Evolutionary conservation across 768 basidiomycete genomes (phyloP).

Genomic region (Tephrocybe sp.): DNA sequence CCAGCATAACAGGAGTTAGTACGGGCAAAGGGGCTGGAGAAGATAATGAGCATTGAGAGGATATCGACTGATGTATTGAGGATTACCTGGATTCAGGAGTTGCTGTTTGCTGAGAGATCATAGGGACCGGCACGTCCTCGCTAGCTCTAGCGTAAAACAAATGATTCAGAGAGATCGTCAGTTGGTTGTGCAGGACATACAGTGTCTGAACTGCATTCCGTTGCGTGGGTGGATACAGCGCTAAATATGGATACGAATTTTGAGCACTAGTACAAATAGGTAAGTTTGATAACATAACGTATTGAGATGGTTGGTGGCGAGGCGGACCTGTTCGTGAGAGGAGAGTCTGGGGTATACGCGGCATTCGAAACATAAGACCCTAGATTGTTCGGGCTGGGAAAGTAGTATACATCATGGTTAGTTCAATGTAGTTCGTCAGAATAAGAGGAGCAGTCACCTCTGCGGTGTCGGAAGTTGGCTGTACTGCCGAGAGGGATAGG

Average conservation of each 20-base stretch:
- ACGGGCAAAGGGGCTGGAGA: conserved; percentile 20
- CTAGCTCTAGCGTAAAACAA: conserved; percentile 15
- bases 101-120: conserved; percentile 34
- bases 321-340: conserved; percentile 23
- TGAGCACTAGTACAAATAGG: too few species aligned
- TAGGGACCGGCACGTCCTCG: conserved; percentile 20
- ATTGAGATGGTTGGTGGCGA: not conserved
- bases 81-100: conserved; percentile 50
- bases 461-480: conserved; percentile 39
- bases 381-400: conserved; percentile 27
- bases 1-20: conserved; percentile 22
- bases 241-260: conserved; percentile 11
- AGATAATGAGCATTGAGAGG: conserved; percentile 4
- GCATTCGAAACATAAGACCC: conserved; percentile 23
- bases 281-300: too few species aligned
- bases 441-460: conserved; percentile 9
- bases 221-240: conserved; percentile 14
- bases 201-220: conserved; percentile 14
- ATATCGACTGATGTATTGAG: not conserved
- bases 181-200: conserved; percentile 5
- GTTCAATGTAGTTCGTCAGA: not conserved
- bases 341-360: conserved; percentile 27
- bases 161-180: not conserved
- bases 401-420: not conserved
- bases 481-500: conserved; percentile 25